These are phyloP conservation scores for Pichia eremophila DNA, from an alignment of 805 yeast genomes.

Conservation along the genomic window DNA sequence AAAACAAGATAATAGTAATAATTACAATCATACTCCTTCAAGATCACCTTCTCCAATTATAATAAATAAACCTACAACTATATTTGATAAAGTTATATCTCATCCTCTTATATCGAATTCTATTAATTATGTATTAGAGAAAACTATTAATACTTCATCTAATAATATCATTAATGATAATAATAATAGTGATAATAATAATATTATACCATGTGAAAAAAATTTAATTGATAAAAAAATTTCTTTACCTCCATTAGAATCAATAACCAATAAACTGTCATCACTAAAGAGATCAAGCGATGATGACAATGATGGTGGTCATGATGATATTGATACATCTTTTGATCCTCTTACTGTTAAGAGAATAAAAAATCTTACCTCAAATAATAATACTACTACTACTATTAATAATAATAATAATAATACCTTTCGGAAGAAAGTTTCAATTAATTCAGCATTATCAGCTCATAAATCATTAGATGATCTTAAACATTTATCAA, in stretches of 20 bases:
- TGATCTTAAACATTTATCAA: constrained; percentile 27
- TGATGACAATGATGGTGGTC: too few species aligned
- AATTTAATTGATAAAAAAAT: too few species aligned
- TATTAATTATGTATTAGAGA: constrained; percentile 28
- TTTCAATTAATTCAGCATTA: constrained; percentile 22
- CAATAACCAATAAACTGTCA: not conserved
- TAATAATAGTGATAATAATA: not conserved
- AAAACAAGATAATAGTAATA: constrained; percentile 6
- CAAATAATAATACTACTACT: not conserved
- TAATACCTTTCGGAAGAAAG: constrained; percentile 12
- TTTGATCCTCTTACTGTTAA: too few species aligned
- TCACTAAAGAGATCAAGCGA: too few species aligned
- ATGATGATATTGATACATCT: too few species aligned
- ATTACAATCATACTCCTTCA: not conserved
- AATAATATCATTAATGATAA: constrained; percentile 10
- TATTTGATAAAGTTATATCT: constrained; percentile 28
- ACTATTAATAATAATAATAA: not conserved
- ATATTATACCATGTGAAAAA: not conserved
- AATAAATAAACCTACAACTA: constrained; percentile 10
- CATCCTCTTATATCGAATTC: constrained; percentile 30
- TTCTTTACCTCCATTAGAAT: not conserved
- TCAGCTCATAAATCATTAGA: constrained; percentile 24
- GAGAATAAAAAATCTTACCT: too few species aligned
- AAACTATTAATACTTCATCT: constrained; percentile 24
- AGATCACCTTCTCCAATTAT: not conserved